Conservation (phyloP, 306 rosid genomes). For the Quercus engelmannii region DNA sequence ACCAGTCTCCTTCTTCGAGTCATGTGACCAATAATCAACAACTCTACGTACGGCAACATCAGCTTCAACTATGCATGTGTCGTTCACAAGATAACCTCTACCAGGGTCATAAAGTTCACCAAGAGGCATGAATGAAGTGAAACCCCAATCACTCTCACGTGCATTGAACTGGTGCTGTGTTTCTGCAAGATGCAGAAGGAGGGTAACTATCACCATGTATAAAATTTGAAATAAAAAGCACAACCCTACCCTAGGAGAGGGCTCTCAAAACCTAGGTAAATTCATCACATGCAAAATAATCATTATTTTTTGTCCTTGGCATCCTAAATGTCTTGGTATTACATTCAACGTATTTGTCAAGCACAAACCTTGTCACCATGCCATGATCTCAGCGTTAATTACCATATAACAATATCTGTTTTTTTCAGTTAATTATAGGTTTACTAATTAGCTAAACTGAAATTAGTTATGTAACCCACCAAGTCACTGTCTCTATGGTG, state of each 20-base stretch:
- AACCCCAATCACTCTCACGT: constrained; percentile 41
- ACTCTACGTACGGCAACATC: constrained; percentile 53
- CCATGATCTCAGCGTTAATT: no score
- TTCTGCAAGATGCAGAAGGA: constrained; percentile 19
- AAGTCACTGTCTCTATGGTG: no score
- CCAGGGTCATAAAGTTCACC: constrained; percentile 36
- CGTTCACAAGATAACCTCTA: constrained; percentile 31
- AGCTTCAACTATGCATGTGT: constrained; percentile 37
- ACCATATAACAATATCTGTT: no score
- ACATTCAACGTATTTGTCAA: background rate
- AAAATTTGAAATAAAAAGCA: background rate
- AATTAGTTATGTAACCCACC: no score
- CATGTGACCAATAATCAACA: constrained; percentile 79
- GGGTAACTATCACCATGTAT: background rate
- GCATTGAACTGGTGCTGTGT: constrained; percentile 40
- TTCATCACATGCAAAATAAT: background rate
- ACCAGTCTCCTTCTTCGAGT: constrained; percentile 89
- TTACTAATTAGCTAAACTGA: no score
- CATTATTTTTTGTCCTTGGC: no score
- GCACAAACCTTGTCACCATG: background rate
- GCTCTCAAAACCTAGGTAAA: background rate
- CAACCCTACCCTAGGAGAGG: background rate
- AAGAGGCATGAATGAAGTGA: constrained; percentile 39
- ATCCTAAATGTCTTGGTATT: background rate
- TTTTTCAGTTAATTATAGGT: no score